Base-by-base conservation (phyloP, 345 rosid genomes). In the Acer yangbiense region DNA sequence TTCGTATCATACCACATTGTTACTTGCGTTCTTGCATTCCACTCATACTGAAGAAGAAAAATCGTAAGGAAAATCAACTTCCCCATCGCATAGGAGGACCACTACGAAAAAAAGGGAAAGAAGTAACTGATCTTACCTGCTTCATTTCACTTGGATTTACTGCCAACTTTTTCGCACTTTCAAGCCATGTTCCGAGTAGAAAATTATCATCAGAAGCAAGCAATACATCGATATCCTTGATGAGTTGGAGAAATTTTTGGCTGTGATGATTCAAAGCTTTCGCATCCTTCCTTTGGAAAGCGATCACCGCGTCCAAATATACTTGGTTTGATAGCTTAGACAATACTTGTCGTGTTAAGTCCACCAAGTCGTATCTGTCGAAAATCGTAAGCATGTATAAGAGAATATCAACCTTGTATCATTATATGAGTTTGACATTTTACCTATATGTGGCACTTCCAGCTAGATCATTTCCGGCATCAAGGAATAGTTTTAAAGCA, bases 1-100 rank as follows among this genome's bases (percentile, higher is more conserved):
- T 90, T 90, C 11, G 91, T 90, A 83, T 95, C 92, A 65, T 82
- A 95, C 99, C 99, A 95, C 99, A 95, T 95, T 1, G 99, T 92
- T 82, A 95, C 93, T 77, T 92, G 99, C 1, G 98, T 90, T 83
- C 98, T 89, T 0, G 99, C 98, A 23, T 95, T 95, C 97, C 91
- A 93, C 75, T 93, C 96, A 23, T 90, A 91, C 99, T 95, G 86
- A 77, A 73, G 57, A 10, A 76, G 18, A 43, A 65, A 72, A 32
- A 6, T 20, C 2, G 21, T 18, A 48, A 65, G 32, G 66, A n/a
- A 4, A 29, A 68, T 8, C 35, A 75, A 32, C 27, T 46, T 57
- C 27, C 23, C 1, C 13, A 17, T 20, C 25, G 68, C 27, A 41
- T 68, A 23, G 27, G 32, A 6, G 55, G 0, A 62, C 32, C 29